Conservation (phyloP, 257 asterid species). For the Nemophila menziesii region DNA sequence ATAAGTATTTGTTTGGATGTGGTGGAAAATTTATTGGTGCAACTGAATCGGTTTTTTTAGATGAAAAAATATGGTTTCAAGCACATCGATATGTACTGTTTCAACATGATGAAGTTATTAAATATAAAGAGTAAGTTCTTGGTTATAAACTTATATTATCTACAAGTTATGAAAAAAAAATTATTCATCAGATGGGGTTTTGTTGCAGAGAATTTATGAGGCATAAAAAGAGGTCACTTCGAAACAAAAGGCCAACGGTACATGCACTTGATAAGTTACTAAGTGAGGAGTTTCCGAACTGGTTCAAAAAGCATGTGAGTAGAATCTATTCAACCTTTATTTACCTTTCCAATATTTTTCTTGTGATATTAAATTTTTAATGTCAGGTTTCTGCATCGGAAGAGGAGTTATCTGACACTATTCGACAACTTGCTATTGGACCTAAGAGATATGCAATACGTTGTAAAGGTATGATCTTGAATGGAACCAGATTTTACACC, state of each 20-base stretch:
- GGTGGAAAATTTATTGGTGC: neutral
- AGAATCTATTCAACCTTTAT: neutral
- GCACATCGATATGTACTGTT: constrained; percentile 8
- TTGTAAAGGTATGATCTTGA: neutral
- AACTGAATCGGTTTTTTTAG: neutral
- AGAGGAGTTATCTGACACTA: neutral
- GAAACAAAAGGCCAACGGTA: neutral
- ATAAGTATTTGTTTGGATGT: neutral
- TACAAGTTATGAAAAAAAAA: no score
- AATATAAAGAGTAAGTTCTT: neutral
- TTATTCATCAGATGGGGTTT: no score
- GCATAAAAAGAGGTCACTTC: neutral
- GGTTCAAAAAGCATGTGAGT: constrained; percentile 8
- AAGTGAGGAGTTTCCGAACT: neutral
- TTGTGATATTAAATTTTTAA: neutral
- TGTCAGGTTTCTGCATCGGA: neutral
- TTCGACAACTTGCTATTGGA: neutral
- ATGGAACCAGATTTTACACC: constrained; percentile 4
- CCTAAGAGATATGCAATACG: constrained; percentile 1
- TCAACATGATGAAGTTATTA: neutral
- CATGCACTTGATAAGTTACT: neutral
- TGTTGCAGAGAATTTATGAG: neutral
- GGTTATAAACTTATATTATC: neutral
- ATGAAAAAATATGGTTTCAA: neutral
- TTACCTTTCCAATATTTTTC: no score